These are phyloP conservation scores for Atkinsonella texensis DNA, from an alignment of 2,329 filamentous ascomycete genomes.

Conservation along the genomic window DNA sequence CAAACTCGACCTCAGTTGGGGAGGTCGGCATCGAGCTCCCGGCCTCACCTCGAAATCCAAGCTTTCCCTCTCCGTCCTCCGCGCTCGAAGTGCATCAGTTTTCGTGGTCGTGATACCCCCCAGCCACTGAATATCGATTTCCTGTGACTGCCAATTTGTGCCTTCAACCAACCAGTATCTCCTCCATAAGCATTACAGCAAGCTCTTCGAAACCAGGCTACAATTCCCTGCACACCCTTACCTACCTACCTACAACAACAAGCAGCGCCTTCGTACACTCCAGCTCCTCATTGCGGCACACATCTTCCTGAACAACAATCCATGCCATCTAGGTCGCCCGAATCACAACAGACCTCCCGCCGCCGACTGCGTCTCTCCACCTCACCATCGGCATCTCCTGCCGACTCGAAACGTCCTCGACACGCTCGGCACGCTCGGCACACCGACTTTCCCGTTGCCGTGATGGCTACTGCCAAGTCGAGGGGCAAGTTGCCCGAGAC, in stretches of 20 bases:
- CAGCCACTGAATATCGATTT: too few relatives aligned
- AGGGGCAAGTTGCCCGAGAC: slow-evolving; percentile 28
- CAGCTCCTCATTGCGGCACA: not conserved
- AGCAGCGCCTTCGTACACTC: too few relatives aligned
- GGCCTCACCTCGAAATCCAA: not conserved
- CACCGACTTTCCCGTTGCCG: slow-evolving; percentile 10
- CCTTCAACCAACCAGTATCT: too few relatives aligned
- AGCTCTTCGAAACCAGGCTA: too few relatives aligned
- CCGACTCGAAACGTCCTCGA: slow-evolving; percentile 20
- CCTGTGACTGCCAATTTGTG: too few relatives aligned
- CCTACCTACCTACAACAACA: too few relatives aligned
- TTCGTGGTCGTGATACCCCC: not conserved
- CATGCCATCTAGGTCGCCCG: slow-evolving; percentile 23
- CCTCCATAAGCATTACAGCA: too few relatives aligned
- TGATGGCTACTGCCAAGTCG: slow-evolving; percentile 25
- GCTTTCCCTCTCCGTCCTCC: too few relatives aligned
- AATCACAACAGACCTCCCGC: slow-evolving; percentile 22
- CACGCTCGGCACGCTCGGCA: slow-evolving; percentile 14
- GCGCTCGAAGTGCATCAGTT: too few relatives aligned
- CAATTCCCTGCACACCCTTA: too few relatives aligned
- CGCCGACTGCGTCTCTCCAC: slow-evolving; percentile 26
- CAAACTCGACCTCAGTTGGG: too few relatives aligned
- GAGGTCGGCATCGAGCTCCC: not conserved
- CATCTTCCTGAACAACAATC: slow-evolving; percentile 2
- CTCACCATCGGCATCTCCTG: slow-evolving; percentile 15